phyloP scores from a whole-genome alignment of 345 rosid genomes.

The Garcia nutans region DNA sequence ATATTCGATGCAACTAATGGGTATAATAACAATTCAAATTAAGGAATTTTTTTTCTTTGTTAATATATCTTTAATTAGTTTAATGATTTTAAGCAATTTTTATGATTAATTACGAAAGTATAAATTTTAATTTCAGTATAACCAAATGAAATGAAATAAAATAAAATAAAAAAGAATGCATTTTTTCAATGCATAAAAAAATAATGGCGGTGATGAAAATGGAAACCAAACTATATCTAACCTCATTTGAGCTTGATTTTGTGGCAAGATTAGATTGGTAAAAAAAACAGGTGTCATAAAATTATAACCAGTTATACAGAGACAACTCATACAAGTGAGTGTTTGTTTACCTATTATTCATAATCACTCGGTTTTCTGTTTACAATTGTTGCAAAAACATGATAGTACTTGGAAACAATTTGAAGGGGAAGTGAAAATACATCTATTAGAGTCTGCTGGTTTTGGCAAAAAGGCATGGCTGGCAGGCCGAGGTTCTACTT shows the following conservation, averaged over 20 bases:
- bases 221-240: neutral
- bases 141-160: too few relatives aligned
- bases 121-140: too few relatives aligned
- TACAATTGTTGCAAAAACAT: slow-evolving; percentile 12
- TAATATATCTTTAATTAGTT: too few relatives aligned
- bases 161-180: too few relatives aligned
- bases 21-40: too few relatives aligned
- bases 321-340: slow-evolving; percentile 11
- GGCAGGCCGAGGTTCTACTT: slow-evolving; percentile 25
- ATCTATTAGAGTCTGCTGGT: slow-evolving; percentile 18
- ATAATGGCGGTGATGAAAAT: too few relatives aligned
- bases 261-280: slow-evolving; percentile 10
- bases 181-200: too few relatives aligned
- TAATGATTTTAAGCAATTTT: too few relatives aligned
- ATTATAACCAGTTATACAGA: neutral
- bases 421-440: slow-evolving; percentile 23
- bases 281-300: neutral
- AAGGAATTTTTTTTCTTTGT: too few relatives aligned
- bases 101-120: too few relatives aligned
- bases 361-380: neutral
- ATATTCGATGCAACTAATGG: too few relatives aligned
- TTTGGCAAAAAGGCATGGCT: slow-evolving; percentile 28
- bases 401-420: slow-evolving; percentile 15
- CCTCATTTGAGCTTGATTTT: neutral
- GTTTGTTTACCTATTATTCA: slow-evolving; percentile 9